Base-by-base conservation (phyloP, 1,284 basidiomycete genomes). In the Marasmius tenuissimus region DNA sequence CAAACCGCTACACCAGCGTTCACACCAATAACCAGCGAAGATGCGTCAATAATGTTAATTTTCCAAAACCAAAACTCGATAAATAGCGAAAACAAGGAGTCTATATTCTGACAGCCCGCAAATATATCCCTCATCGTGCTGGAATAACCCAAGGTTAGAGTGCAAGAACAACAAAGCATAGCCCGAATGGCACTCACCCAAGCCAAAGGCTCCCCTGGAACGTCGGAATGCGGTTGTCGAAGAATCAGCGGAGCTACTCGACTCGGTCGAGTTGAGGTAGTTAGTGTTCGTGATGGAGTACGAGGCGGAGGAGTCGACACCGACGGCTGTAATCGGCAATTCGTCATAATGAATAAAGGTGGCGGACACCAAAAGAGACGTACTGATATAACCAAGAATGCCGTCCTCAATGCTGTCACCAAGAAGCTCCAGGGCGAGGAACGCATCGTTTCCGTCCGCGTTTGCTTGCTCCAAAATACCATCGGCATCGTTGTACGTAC, bases 401-500 rank as follows among this genome's bases (percentile, higher is more conserved):
- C 60, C 60, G 18, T 61, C 55, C n/a, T 38, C 37, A n/a, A 61
- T 11, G 20, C 38, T 42, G 37, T 51, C 48, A 49, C 60, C 60
- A 1, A 47, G 16, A n/a, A 57, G 14, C n/a, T 56, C 33, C 45
- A 61, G 22, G 42, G 72, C 71, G 47, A 71, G 50, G 60, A 68
- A 70, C 20, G 69, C 72, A 58, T 71, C 71, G 57, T 72, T 70
- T 3, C 72, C 72, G 51, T 68, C 69, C 10, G 69, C 57, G 34
- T 67, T 68, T 45, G 68, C 72, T 34, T 66, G 57, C 14, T 60
- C 62, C 16, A 73, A 62, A 39, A 71, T 68, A 27, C 58, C 47
- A 59, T 75, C 73, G 22, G 73, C 65, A 14, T 49, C 52, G 62
- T 75, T 75, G 42, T 61, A 57, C 7, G 68, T 71, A 3, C 73